A percentile compares a stretch with the other conserved stretches of the same genome.
Conservation (phyloP, 176 grass and related monocot species). For the Elymus sibiricus region DNA sequence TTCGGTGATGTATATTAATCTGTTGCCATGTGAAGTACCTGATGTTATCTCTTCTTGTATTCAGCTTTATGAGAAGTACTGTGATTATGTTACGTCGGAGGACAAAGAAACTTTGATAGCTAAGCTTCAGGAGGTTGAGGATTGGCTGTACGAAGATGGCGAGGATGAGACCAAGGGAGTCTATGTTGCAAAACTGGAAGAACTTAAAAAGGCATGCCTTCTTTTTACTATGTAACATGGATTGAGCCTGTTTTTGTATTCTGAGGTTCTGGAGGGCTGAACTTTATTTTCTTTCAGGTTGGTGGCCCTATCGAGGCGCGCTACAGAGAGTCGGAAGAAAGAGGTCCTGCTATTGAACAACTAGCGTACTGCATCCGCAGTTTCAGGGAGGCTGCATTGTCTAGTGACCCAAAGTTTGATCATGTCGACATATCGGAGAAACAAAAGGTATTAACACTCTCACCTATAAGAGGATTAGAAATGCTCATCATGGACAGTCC, state of each 20-base stretch:
- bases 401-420: slow-evolving; percentile 69
- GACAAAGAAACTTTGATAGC: slow-evolving; percentile 64
- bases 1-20: neutral
- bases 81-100: slow-evolving; percentile 53
- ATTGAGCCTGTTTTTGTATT: neutral
- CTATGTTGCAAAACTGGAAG: slow-evolving; percentile 89
- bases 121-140: slow-evolving; percentile 84
- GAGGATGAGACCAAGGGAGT: slow-evolving; percentile 96
- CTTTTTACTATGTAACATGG: neutral
- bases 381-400: slow-evolving; percentile 75
- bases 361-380: slow-evolving; percentile 71
- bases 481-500: neutral
- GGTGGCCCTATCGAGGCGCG: slow-evolving; percentile 71
- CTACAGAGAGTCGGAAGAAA: slow-evolving; percentile 56
- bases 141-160: slow-evolving; percentile 97
- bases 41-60: neutral
- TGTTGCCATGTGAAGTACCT: neutral
- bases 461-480: neutral
- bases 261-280: neutral
- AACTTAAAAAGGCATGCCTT: slow-evolving; percentile 63
- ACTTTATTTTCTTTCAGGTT: slow-evolving; percentile 37
- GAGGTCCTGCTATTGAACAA: slow-evolving; percentile 41
- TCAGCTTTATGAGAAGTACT: slow-evolving; percentile 84
- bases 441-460: slow-evolving; percentile 57
- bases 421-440: slow-evolving; percentile 85